Base-by-base conservation (phyloP, 441 rosid species). In the Aleurites moluccanus region DNA sequence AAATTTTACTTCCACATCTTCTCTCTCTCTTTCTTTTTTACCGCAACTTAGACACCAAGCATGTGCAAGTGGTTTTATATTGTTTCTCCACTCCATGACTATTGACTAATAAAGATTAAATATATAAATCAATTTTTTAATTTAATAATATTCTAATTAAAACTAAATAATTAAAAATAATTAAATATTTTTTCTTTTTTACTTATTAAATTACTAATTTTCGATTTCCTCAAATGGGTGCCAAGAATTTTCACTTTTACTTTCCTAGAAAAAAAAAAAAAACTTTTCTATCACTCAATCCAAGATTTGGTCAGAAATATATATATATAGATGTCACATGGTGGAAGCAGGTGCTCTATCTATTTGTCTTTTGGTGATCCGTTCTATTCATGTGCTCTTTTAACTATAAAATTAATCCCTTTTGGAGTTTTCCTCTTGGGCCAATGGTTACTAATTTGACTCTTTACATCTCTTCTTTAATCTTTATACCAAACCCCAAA, bases 291-390 rank as follows among this genome's bases (percentile, higher is more conserved):
- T 70, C 64, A 66, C 83, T 63, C 67, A 49, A 63, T 28, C 62
- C 65, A 11, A 78, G 70, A 67, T 23, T 40, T 18, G 67, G 64
- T 28, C 44, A 75, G 25, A 45, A 64, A 64, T 38, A 49, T 62
- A 68, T 28, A 56, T 55, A 82, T 50, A 60, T 18, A 50, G 56
- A 84, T 79, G 78, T 57, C 69, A 78, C 79, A 72, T 73, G 79
- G 67, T 73, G 68, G 28, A 62, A 69, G 83, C 60, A 25, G 88
- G 76, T 81, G 82, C 28, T 67, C 50, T 67, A 62, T 85, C 86
- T 4, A 79, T 70, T 79, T 78, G 61, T 69, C 35, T n/a, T 57
- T 70, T 59, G 88, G 85, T 85, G 64, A 67, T 14, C 23, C 4
- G 80, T 79, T 80, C 21, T 78, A 52, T 57, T 77, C 83, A 67